Conservation (phyloP, 495 filamentous ascomycete genomes). For the Penicillium antarcticum region DNA sequence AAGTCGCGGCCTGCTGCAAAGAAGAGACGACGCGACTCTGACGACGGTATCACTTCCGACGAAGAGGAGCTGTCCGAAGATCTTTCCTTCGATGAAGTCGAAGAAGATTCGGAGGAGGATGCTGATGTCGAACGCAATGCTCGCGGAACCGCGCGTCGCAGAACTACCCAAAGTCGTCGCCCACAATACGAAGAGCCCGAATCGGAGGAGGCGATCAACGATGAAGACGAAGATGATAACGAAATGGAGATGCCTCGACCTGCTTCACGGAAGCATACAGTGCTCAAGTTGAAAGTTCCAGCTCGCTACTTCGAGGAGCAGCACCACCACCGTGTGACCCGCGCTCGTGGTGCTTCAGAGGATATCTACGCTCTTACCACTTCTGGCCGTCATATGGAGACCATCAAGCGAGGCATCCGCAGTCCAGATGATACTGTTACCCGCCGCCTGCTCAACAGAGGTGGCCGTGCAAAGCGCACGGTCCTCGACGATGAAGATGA, state of each 20-base stretch:
- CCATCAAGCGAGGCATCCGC: slow-evolving; percentile 56
- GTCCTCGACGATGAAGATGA: slow-evolving; percentile 62
- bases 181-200: slow-evolving; percentile 37
- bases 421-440: slow-evolving; percentile 58
- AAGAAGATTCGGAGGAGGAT: slow-evolving; percentile 65
- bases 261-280: slow-evolving; percentile 31
- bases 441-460: slow-evolving; percentile 56
- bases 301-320: slow-evolving; percentile 10
- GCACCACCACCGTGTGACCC: slow-evolving; percentile 56
- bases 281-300: slow-evolving; percentile 47
- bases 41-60: slow-evolving; percentile 63
- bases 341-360: slow-evolving; percentile 56
- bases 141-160: slow-evolving; percentile 68
- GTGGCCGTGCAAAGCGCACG: slow-evolving; percentile 48
- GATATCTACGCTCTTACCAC: slow-evolving; percentile 66
- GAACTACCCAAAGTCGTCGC: slow-evolving; percentile 50
- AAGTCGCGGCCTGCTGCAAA: slow-evolving; percentile 47
- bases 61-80: slow-evolving; percentile 40
- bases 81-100: slow-evolving; percentile 54
- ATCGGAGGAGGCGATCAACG: slow-evolving; percentile 16
- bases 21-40: slow-evolving; percentile 52
- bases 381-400: slow-evolving; percentile 69
- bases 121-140: slow-evolving; percentile 58
- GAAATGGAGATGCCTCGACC: slow-evolving; percentile 10
- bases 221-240: slow-evolving; percentile 38